Conservation (phyloP, 352 stramenopile species). For the Phytophthora pistaciae region DNA sequence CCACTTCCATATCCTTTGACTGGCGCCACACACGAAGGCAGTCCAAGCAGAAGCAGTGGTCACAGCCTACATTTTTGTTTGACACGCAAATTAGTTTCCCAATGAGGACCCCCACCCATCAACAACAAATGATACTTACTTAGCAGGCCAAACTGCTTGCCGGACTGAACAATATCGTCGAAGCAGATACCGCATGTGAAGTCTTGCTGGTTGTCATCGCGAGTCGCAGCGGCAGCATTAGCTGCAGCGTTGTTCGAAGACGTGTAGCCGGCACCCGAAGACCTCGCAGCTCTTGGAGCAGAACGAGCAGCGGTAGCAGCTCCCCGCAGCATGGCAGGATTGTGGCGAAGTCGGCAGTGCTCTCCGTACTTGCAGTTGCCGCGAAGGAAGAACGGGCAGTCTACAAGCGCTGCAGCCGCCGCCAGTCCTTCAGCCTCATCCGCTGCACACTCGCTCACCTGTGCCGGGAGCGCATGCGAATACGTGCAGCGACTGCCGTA, state of each 20-base stretch:
- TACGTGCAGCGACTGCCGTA: slow-evolving; percentile 82
- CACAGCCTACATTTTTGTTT: slow-evolving; percentile 49
- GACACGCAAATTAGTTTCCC: background rate
- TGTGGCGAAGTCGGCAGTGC: slow-evolving; percentile 70
- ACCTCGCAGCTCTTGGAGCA: background rate
- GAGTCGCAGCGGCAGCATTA: background rate
- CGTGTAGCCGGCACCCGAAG: background rate
- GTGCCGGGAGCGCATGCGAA: slow-evolving; percentile 59
- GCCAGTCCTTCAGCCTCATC: slow-evolving; percentile 48
- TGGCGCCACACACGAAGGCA: slow-evolving; percentile 77
- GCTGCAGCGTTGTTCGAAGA: slow-evolving; percentile 5
- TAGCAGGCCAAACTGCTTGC: slow-evolving; percentile 84
- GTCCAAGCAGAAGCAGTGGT: slow-evolving; percentile 85
- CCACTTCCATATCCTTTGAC: slow-evolving; percentile 78
- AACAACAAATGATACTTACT: slow-evolving; percentile 42
- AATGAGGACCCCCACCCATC: background rate
- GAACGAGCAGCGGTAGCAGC: slow-evolving; percentile 1
- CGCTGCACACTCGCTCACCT: slow-evolving; percentile 37
- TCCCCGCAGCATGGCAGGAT: slow-evolving; percentile 21
- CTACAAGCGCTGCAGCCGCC: slow-evolving; percentile 65
- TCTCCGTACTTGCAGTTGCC: slow-evolving; percentile 84
- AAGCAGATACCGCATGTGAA: slow-evolving; percentile 87
- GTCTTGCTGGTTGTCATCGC: slow-evolving; percentile 45
- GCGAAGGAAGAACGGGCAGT: slow-evolving; percentile 80
- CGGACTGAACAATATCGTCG: slow-evolving; percentile 79